These are phyloP conservation scores for Omphalea diandra DNA, from an alignment of 441 rosid genomes.

Conservation along the genomic window DNA sequence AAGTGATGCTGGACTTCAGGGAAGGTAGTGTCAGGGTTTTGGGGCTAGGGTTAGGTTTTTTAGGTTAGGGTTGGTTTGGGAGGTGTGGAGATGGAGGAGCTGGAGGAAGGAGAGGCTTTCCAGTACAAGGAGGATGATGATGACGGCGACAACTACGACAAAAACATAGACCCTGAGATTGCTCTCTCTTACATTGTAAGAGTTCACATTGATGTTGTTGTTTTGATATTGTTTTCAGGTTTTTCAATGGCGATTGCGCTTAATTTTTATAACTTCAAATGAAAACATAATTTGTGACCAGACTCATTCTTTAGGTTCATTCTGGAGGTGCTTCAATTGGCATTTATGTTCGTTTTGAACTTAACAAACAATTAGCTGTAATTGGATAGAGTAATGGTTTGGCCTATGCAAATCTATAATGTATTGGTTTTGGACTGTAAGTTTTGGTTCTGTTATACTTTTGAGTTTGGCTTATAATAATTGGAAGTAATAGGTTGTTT, in stretches of 20 bases:
- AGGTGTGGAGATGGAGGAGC: constrained; percentile 37
- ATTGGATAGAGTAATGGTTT: background rate
- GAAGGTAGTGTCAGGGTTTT: constrained; percentile 38
- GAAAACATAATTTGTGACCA: background rate
- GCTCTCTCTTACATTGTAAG: constrained; percentile 64
- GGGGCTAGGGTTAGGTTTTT: constrained; percentile 24
- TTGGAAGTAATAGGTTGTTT: background rate
- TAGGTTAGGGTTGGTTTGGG: constrained; percentile 4
- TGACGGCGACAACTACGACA: too few species aligned
- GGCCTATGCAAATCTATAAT: background rate
- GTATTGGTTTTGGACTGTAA: background rate
- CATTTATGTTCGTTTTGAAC: constrained; percentile 4
- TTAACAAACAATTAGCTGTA: background rate
- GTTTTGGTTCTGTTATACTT: background rate
- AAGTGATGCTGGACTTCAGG: constrained; percentile 49
- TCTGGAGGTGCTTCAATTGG: background rate
- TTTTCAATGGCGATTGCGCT: constrained; percentile 8
- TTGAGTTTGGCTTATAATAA: background rate
- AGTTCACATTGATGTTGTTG: constrained; percentile 17
- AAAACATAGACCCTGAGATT: constrained; percentile 46
- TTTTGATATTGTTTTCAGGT: constrained; percentile 10
- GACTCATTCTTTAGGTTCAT: background rate
- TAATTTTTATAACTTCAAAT: constrained; percentile 8
- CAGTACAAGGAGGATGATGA: constrained; percentile 26
- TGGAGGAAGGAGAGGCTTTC: constrained; percentile 57